Percentiles rank a stretch among this genome's conserved stretches.
These are phyloP conservation scores for Elsinoe batatas DNA, from an alignment of 2,329 filamentous ascomycete species.

Conservation along the genomic window DNA sequence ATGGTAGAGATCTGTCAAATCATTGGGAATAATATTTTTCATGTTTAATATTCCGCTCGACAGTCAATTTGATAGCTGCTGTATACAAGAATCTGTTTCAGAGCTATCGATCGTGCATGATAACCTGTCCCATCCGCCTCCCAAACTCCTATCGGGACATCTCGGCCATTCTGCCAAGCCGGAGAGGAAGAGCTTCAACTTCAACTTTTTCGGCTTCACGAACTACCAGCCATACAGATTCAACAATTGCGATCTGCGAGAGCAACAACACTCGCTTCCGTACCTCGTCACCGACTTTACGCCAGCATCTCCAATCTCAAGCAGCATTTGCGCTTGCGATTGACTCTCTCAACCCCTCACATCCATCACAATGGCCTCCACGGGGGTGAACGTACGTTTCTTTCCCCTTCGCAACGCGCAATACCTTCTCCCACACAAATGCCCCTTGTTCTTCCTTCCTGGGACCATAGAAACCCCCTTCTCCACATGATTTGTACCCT, in stretches of 20 bases:
- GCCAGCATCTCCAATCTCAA: not conserved
- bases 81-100: not conserved
- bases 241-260: not conserved
- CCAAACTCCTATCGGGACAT: not conserved
- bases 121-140: not conserved
- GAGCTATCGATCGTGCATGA: too few species aligned
- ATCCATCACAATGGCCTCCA: conserved; percentile 20
- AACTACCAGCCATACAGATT: not conserved
- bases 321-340: not conserved
- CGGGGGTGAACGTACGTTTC: conserved; percentile 21
- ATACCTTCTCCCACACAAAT: not conserved
- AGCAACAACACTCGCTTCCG: not conserved
- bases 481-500: too few species aligned
- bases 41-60: too few species aligned
- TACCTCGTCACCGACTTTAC: too few species aligned
- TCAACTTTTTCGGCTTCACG: conserved; percentile 48
- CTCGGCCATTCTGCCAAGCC: conserved; percentile 26
- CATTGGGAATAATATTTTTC: too few species aligned
- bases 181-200: conserved; percentile 67
- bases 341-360: not conserved
- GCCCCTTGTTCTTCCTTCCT: not conserved
- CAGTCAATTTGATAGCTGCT: not conserved
- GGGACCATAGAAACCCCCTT: too few species aligned
- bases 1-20: not conserved
- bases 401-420: not conserved